A percentile compares a stretch with the other conserved stretches of the same genome.
phyloP scores from a whole-genome alignment of 371 early-diverging fungal genomes.

The Mucor saturninus region DNA sequence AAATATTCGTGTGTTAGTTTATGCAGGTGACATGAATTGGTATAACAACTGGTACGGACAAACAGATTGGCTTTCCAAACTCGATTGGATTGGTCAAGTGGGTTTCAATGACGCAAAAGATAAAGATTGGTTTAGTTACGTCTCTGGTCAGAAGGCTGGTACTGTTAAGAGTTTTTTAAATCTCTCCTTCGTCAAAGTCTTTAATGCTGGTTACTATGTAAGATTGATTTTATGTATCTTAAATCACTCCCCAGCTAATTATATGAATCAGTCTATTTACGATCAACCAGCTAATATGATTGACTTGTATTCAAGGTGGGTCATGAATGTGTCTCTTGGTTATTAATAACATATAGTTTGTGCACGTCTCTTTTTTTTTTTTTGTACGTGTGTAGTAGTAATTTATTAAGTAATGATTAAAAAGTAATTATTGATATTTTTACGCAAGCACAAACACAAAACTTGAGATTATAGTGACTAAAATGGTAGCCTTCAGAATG shows the following conservation, averaged over 20 bases:
- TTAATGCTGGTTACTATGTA: conserved; percentile 63
- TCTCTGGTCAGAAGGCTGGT: conserved; percentile 62
- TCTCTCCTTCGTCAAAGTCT: conserved; percentile 29
- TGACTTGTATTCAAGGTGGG: conserved; percentile 66
- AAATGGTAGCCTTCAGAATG: background rate
- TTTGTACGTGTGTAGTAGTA: background rate
- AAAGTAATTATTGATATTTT: background rate
- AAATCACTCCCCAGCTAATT: background rate
- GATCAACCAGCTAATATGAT: conserved; percentile 66
- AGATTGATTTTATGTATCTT: background rate
- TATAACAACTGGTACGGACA: conserved; percentile 25
- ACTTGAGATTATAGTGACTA: background rate
- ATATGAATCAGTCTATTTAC: conserved; percentile 52
- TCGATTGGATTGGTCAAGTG: conserved; percentile 53
- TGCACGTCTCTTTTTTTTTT: background rate
- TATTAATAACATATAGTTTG: background rate
- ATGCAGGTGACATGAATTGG: conserved; percentile 88
- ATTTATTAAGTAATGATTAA: conserved; percentile 1
- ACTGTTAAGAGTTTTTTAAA: conserved; percentile 82
- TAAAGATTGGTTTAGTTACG: conserved; percentile 46
- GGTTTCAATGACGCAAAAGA: conserved; percentile 69
- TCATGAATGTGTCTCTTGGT: conserved; percentile 18
- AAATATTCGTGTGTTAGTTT: conserved; percentile 54
- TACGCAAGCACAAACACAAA: conserved; percentile 2
- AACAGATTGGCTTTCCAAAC: conserved; percentile 8